Base-by-base conservation (phyloP, 768 basidiomycete genomes). In the Panaeolus cyanescens region DNA sequence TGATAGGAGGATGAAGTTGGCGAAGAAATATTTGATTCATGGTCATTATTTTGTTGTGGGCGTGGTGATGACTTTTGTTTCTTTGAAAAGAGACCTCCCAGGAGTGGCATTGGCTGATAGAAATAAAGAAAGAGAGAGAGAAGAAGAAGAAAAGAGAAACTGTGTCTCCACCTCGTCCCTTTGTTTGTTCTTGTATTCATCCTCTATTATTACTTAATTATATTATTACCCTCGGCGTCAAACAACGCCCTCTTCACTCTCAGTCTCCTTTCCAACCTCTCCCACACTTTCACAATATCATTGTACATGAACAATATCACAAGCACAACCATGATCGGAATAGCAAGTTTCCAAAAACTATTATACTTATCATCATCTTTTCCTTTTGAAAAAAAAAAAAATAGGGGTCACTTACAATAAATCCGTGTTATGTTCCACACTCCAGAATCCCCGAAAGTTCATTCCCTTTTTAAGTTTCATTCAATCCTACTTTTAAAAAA, bases 281-380 rank as follows among this genome's bases (percentile, higher is more conserved):
- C 12, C 4, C 30, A 55, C 54, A 33, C n/a, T 31, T 37, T 20
- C 9, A 37, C n/a, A 40, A 91, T 73, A 62, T 91, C 88, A 13
- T 77, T 69, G 68, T 76, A 80, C 71, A 84, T 73, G 74, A 89
- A 89, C 19, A 85, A 55, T 15, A 86, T 81, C 7, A 87, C 71
- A 45, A 91, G 76, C 55, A 85, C 64, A n/a, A 70, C 68, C 84
- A 90, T 85, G 22, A 86, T 71, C 0, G 88, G 88, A 2, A 88
- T 67, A 1, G 86, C 85, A 62, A 90, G 83, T 64, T 81, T 73
- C 90, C 90, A 91, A 78, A 90, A 92, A 10, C 88, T 90, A 62
- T 31, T 32, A 62, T 33, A 8, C 45, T 22, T 28, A 13, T 50
- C 45, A 34, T n/a, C 19, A 32, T 15, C 19, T 19, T 5, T n/a